These are phyloP conservation scores for Neurospora sp. DNA, from an alignment of 2,329 filamentous ascomycete species.

Conservation along the genomic window DNA sequence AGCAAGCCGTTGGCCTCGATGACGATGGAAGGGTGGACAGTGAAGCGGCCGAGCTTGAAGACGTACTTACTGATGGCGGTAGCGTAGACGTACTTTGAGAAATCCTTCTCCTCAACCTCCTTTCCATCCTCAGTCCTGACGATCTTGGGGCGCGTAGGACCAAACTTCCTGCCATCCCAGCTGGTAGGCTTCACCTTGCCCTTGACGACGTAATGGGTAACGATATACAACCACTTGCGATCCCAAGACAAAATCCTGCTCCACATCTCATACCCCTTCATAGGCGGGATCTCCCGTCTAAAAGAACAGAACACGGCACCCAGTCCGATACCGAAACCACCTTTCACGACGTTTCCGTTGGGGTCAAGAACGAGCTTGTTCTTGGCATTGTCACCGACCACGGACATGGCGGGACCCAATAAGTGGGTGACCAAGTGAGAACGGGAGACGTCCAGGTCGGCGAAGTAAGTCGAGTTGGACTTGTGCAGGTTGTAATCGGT, in stretches of 20 bases:
- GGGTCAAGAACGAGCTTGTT: slow-evolving; percentile 42
- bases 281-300: slow-evolving; percentile 61
- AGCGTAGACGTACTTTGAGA: slow-evolving; percentile 58
- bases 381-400: slow-evolving; percentile 37
- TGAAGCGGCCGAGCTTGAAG: slow-evolving; percentile 71
- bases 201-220: slow-evolving; percentile 62
- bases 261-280: slow-evolving; percentile 64
- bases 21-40: slow-evolving; percentile 70
- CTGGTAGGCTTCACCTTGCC: slow-evolving; percentile 44
- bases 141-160: slow-evolving; percentile 14
- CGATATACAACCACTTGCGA: slow-evolving; percentile 69
- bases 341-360: slow-evolving; percentile 38
- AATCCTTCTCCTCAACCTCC: slow-evolving; percentile 30
- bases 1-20: slow-evolving; percentile 63
- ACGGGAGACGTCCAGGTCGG: slow-evolving; percentile 74
- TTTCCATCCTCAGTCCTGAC: slow-evolving; percentile 6
- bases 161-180: slow-evolving; percentile 40
- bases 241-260: slow-evolving; percentile 64
- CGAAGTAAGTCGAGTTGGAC: slow-evolving; percentile 62
- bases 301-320: slow-evolving; percentile 67
- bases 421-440: slow-evolving; percentile 69
- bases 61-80: slow-evolving; percentile 72
- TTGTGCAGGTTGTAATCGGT: slow-evolving; percentile 32
- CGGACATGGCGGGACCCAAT: slow-evolving; percentile 47
- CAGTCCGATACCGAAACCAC: slow-evolving; percentile 52